Base-by-base conservation (phyloP, 2,329 filamentous ascomycete genomes). In the Sclerotiophoma versabilis region DNA sequence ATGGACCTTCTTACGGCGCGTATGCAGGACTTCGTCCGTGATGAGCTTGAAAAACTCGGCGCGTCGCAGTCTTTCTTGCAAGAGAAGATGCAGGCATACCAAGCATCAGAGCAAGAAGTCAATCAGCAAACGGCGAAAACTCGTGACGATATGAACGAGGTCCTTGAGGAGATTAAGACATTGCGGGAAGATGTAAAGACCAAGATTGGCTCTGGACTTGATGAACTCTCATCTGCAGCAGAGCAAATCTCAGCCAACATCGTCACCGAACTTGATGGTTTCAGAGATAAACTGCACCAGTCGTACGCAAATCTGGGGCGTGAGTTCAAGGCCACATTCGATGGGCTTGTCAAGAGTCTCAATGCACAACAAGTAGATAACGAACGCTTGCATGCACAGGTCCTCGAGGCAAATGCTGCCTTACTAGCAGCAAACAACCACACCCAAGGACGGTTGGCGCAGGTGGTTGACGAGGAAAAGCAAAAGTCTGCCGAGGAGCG, bases 181-280 rank as follows among this genome's bases (percentile, higher is more conserved):
- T 82, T 98, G 20, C 86, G 93, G 19, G 90, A 96, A 72, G 88
- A 91, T 47, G 91, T 98, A 45, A 97, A 97, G 79, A 81, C 84
- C 42, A 89, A 89, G 58, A 91, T 98, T 41, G 91, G 91, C 2
- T 87, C 92, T 68, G 93, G 93, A 8, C 80, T 98, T 36, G 88
- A 91, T 66, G 87, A 91, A 22, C 86, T 98, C 19, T 92, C 92
- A 2, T 84, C 84, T 10, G 92, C 93, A 9, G 92, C 93, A 1
- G 91, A 93, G 75, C 87, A 89, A 49, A 97, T 98, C 58, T 92
- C 92, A 0, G 90, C 88, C 11, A 93, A 96, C 65, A 93, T 98
- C 41, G 85, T 96, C 54, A 88, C 84, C 54, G 93, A 98, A 74
- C 83, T 99, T 56, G 84, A 87, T 26, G 83, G 84, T n/a, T 96